Evolutionary conservation across 2,329 filamentous ascomycete genomes (phyloP), one percentile per base, ranked within the genome.

Genomic region (Pezicula rhizophila): DNA sequence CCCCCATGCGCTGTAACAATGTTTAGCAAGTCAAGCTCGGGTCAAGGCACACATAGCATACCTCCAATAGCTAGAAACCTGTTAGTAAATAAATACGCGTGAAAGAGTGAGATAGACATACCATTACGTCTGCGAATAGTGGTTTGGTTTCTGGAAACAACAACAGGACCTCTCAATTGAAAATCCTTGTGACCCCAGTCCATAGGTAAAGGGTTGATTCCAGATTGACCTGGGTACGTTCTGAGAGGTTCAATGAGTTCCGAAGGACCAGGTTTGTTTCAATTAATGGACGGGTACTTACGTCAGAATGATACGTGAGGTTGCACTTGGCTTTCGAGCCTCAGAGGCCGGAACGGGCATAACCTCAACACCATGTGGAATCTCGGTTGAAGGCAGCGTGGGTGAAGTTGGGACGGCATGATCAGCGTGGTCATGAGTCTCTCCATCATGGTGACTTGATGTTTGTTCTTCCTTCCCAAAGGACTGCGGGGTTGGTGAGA

Each of bases 201-300:
- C 76, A 97, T 82, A 18, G 83, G 80, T 45, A 96, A 72, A n/a
- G 92, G 91, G 56, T 95, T 88, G 68, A 97, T 92, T 54, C 92
- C 92, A 57, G 88, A 89, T 70, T 96, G 92, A 59, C 89, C 90
- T 25, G 92, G 92, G 68, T 97, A 96, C 5, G 91, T 96, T 45
- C 78, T 81, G 49, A 17, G 51, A 40, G 52, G n/a, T 49, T 35
- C 11, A 37, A 52, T 55, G 39, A 55, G 47, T 49, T 46, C 52
- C 26, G 15, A 39, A 28, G 17, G 33, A 43, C 5, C n/a, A 40
- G 4, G 12, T n/a, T 20, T 39, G n/a, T 33, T 31, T 34, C 39
- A 8, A 23, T 11, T 23, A 31, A 25, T 11, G 20, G n/a, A 25
- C 41, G 12, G 26, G 31, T 37, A 62, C 61, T 53, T 53, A 64